phyloP scores from a whole-genome alignment of 176 grass and related monocot genomes.

The Poa annua region DNA sequence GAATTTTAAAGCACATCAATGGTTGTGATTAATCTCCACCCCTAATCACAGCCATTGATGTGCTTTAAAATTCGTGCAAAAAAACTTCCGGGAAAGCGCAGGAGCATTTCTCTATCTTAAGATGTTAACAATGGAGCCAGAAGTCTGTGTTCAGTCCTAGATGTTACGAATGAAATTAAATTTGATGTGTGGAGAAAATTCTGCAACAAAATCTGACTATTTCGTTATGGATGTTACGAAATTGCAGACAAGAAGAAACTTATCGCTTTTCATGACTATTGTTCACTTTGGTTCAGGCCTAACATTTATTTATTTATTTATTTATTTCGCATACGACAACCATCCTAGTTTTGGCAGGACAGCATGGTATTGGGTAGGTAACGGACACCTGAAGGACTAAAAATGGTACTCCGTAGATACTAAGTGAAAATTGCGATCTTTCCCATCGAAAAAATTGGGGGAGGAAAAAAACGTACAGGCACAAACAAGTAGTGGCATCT shows the following conservation, averaged over 20 bases:
- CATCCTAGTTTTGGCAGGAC: neutral
- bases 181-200: too few species aligned
- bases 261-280: neutral
- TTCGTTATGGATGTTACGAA: neutral
- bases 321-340: neutral
- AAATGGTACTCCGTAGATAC: neutral
- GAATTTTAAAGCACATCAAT: too few species aligned
- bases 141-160: neutral
- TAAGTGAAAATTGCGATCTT: neutral
- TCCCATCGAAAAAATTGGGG: neutral
- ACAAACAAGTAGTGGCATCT: neutral
- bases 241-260: neutral
- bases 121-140: neutral
- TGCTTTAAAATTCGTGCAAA: too few species aligned
- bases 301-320: too few species aligned
- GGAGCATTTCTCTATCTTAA: too few species aligned
- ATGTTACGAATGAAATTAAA: neutral
- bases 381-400: slow-evolving; percentile 9
- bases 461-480: too few species aligned
- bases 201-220: neutral
- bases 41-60: too few species aligned
- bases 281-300: neutral
- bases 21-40: too few species aligned
- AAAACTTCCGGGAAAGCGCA: too few species aligned
- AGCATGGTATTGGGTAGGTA: neutral